These are phyloP conservation scores for Hevea brasiliensis DNA, from an alignment of 345 rosid genomes.

Conservation along the genomic window DNA sequence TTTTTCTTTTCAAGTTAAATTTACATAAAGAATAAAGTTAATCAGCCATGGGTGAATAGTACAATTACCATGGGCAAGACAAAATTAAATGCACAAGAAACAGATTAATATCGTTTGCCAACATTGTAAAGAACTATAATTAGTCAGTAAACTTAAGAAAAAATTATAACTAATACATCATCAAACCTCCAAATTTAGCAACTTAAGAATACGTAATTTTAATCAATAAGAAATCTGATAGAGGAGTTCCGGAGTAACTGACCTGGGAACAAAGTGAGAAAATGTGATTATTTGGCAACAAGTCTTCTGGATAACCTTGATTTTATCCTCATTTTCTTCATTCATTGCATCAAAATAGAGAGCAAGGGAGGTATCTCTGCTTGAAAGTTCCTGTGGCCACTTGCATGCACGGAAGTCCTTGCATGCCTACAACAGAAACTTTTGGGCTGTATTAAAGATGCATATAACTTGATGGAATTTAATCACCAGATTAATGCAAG, in stretches of 20 bases:
- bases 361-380: conserved; percentile 53
- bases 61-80: neutral
- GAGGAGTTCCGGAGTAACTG: conserved; percentile 5
- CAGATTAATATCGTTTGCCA: neutral
- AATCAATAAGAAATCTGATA: neutral
- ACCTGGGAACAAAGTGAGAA: conserved; percentile 76
- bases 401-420: conserved; percentile 70
- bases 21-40: no score
- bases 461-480: neutral
- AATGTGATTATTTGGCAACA: conserved; percentile 56
- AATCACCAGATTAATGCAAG: neutral
- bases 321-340: conserved; percentile 34
- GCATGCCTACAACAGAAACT: conserved; percentile 43
- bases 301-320: conserved; percentile 38
- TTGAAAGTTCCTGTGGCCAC: conserved; percentile 58
- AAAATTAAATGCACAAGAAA: neutral
- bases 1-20: no score
- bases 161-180: neutral
- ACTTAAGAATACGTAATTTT: neutral
- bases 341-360: conserved; percentile 57
- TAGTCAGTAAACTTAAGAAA: neutral
- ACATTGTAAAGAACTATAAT: neutral
- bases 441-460: neutral
- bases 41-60: neutral
- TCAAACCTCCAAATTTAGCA: neutral